Percentiles rank a stretch among this genome's conserved stretches.
These are phyloP conservation scores for Tolypocladium sp. DNA, from an alignment of 2,329 filamentous ascomycete genomes.

Conservation along the genomic window DNA sequence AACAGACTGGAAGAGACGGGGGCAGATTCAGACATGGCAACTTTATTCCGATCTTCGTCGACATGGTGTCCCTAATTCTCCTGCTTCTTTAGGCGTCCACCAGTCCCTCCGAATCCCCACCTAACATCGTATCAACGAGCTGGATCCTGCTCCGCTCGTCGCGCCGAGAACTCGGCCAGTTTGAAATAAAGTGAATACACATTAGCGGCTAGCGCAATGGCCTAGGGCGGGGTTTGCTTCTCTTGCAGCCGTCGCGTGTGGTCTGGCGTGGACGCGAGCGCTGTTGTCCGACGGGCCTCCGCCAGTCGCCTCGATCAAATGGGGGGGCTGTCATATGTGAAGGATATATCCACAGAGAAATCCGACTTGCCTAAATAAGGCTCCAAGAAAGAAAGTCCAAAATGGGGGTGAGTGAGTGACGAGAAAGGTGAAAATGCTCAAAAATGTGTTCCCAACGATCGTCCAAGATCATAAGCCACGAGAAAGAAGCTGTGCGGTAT, in stretches of 20 bases:
- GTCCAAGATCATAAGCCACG: constrained; percentile 12
- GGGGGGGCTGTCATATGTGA: neutral
- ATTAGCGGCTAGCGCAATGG: neutral
- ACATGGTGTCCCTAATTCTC: neutral
- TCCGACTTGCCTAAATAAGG: neutral
- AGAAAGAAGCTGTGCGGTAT: constrained; percentile 9
- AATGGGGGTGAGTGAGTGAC: constrained; percentile 19
- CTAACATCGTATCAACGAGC: neutral
- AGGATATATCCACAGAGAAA: constrained; percentile 1
- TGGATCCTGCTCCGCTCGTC: neutral
- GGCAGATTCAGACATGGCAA: constrained; percentile 1
- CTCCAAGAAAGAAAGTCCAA: neutral
- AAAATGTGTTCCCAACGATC: constrained; percentile 11
- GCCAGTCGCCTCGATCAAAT: neutral
- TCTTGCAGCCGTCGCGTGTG: too few species aligned
- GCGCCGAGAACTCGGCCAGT: neutral
- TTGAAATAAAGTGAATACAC: neutral
- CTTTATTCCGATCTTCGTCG: neutral
- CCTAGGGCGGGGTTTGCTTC: neutral
- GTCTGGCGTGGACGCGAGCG: neutral
- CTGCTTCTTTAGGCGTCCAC: neutral
- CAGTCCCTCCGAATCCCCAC: neutral
- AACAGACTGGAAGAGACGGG: neutral
- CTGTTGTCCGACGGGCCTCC: neutral
- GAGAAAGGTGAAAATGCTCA: constrained; percentile 18